A percentile compares a stretch with the other conserved stretches of the same genome.
Conservation (phyloP, 148 eudicot species). For the Drosera capensis region DNA sequence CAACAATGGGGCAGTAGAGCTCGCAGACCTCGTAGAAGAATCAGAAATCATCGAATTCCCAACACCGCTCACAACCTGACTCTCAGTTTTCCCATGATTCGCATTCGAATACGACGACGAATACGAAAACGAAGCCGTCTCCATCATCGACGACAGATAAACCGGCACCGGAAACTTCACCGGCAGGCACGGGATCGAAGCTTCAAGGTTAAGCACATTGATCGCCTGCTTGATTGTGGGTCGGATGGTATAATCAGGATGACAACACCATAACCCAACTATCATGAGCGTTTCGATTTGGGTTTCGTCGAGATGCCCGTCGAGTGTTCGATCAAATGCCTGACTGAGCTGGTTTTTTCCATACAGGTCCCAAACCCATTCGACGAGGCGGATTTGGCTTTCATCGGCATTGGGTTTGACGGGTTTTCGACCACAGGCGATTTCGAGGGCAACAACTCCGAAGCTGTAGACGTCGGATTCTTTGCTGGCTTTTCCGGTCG, state of each 20-base stretch:
- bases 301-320: background rate
- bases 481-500: background rate
- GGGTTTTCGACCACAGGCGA: background rate
- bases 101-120: too few species aligned
- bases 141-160: background rate
- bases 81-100: too few species aligned
- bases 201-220: constrained; percentile 3
- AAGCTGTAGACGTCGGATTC: constrained; percentile 5
- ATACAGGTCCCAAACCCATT: constrained; percentile 7
- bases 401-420: background rate
- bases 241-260: constrained; percentile 1
- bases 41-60: too few species aligned
- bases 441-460: constrained; percentile 4
- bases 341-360: background rate
- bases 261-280: constrained; percentile 4
- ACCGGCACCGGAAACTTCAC: constrained; percentile 1
- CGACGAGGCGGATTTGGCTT: background rate
- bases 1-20: too few species aligned
- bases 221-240: constrained; percentile 6
- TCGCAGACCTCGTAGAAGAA: too few species aligned
- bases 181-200: constrained; percentile 3
- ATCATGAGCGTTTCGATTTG: background rate
- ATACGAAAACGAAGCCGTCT: too few species aligned
- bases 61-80: too few species aligned
- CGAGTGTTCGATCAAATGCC: constrained; percentile 1